A percentile compares a stretch with the other conserved stretches of the same genome.
phyloP scores from a whole-genome alignment of 2,329 filamentous ascomycete genomes.

The Hyphodiscus sp. region DNA sequence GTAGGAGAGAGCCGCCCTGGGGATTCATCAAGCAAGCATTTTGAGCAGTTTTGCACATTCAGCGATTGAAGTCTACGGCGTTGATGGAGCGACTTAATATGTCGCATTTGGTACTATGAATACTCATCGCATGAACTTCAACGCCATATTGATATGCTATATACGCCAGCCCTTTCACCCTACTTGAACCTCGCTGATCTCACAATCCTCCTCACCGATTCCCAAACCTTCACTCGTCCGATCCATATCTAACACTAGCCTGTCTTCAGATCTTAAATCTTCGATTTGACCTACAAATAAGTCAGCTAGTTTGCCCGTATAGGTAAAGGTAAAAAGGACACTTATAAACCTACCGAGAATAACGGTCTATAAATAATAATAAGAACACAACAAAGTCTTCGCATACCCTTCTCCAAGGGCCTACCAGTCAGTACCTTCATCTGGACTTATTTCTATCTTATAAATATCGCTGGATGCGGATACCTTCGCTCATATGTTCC shows the following conservation, averaged over 20 bases:
- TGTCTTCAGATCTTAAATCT: not conserved
- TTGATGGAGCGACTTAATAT: not conserved
- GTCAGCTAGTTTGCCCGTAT: not conserved
- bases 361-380: not conserved
- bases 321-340: not conserved
- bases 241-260: not conserved
- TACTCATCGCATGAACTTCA: not conserved
- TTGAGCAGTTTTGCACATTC: not conserved
- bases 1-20: no score
- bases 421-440: not conserved
- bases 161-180: not conserved
- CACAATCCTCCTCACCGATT: not conserved
- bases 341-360: not conserved
- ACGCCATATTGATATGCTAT: not conserved
- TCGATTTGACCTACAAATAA: not conserved
- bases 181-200: not conserved
- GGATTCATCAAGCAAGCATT: not conserved
- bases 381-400: not conserved
- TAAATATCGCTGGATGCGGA: not conserved
- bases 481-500: not conserved
- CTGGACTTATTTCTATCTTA: not conserved
- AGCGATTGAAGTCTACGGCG: not conserved
- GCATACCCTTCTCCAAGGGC: not conserved
- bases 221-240: not conserved
- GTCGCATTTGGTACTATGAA: not conserved